Percentiles rank a stretch among this genome's conserved stretches.
phyloP scores from a whole-genome alignment of 306 rosid genomes.

The Hylodesmum podocarpum region DNA sequence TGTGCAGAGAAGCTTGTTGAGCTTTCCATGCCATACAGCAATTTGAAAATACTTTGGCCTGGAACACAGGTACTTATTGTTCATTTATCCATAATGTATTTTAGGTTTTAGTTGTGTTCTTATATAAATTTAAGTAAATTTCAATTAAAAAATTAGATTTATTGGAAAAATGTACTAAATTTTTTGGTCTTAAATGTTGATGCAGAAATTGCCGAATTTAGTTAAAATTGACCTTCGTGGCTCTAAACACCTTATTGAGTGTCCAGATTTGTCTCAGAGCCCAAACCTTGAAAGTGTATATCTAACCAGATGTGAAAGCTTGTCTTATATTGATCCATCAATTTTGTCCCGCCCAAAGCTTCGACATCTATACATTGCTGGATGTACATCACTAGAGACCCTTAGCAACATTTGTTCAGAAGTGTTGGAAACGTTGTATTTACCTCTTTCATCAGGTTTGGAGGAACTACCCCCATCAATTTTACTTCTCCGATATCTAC shows the following conservation, averaged over 20 bases:
- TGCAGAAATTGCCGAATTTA: conserved; percentile 4
- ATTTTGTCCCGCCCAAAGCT: not conserved
- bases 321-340: not conserved
- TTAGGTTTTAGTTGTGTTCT: not conserved
- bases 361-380: accelerated
- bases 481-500: not conserved
- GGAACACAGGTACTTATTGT: not conserved
- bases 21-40: not conserved
- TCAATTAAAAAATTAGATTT: too few relatives aligned
- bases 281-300: not conserved
- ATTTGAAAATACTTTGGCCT: conserved; percentile 7
- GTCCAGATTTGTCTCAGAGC: not conserved
- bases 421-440: too few relatives aligned
- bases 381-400: not conserved
- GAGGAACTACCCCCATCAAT: not conserved
- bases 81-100: not conserved
- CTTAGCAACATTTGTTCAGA: not conserved
- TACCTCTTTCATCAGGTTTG: not conserved
- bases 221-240: not conserved
- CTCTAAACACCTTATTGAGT: not conserved
- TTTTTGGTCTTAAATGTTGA: not conserved
- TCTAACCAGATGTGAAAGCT: accelerated
- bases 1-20: not conserved
- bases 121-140: not conserved
- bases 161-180: too few relatives aligned